phyloP scores from a whole-genome alignment of 495 filamentous ascomycete species.

The Aspergillus leporis region DNA sequence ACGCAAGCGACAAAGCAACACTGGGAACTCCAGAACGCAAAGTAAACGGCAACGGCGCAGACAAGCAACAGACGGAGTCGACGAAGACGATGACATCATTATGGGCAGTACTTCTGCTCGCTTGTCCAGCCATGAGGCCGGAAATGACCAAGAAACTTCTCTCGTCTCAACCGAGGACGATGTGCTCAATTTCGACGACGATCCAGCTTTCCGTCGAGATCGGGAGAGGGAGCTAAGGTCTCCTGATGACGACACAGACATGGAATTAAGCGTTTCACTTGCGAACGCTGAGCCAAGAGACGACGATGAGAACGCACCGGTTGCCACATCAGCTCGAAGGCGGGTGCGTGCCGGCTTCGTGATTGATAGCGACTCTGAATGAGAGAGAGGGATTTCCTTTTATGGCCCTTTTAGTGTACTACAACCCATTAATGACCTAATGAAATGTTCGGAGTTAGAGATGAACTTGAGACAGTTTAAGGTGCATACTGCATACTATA shows the following conservation, averaged over 20 bases:
- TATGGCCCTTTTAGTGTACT: background rate
- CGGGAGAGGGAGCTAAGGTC: constrained; percentile 15
- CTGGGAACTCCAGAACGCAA: constrained; percentile 16
- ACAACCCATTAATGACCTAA: background rate
- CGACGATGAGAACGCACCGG: constrained; percentile 37
- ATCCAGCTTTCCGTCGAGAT: constrained; percentile 38
- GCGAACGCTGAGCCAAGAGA: constrained; percentile 12
- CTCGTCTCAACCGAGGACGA: constrained; percentile 30
- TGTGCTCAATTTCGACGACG: constrained; percentile 41
- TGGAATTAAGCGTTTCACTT: constrained; percentile 3
- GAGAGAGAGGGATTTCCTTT: constrained; percentile 2
- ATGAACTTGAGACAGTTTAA: background rate
- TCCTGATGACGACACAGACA: constrained; percentile 17
- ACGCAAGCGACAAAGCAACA: constrained; percentile 38
- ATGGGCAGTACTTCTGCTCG: constrained; percentile 33
- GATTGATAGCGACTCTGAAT: constrained; percentile 55
- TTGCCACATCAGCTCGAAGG: constrained; percentile 31
- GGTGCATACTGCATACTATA: background rate
- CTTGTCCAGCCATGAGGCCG: constrained; percentile 23
- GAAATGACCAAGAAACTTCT: constrained; percentile 30
- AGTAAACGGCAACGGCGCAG: constrained; percentile 40
- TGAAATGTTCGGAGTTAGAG: constrained; percentile 33
- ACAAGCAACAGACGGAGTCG: constrained; percentile 27
- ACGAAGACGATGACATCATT: constrained; percentile 34
- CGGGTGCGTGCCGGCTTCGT: constrained; percentile 49